Evolutionary conservation across 768 basidiomycete genomes (phyloP), one percentile per base, ranked within the genome.

Genomic region (Clitopilus passeckerianus): DNA sequence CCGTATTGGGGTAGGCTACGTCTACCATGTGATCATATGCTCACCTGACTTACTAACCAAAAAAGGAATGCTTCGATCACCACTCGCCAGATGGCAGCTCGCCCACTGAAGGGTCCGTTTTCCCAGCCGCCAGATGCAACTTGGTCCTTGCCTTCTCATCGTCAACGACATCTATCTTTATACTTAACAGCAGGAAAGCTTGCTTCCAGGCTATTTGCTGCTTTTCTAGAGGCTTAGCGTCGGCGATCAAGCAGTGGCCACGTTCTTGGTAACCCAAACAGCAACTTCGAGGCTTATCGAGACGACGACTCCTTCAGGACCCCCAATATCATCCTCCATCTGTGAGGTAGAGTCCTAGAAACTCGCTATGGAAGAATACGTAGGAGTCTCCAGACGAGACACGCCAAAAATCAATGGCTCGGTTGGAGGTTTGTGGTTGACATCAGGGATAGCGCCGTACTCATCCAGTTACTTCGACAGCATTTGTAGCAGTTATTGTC

Each of bases 401-500:
- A 66, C 75, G 1, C 83, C 83, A 0, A 75, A 77, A 70, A 81
- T 84, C 57, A 74, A 71, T 46, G 81, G 82, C 53, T 83, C 82
- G 16, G 68, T 74, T 61, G 76, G 77, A 54, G 82, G 83, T 82
- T 69, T 37, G 78, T 65, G 22, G 5, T 59, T 53, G 22, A n/a
- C 46, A 56, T 16, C 30, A 1, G 53, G 16, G 15, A 0, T 22
- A 22, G 16, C 53, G n/a, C 6, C 53, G 6, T 41, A 41, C 37
- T 41, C 5, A 41, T 15, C 37, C 3, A 12, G 37, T 9, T 41
- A 15, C n/a, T 15, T 41, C 37, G 37, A 41, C 37, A 80, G 87
- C 79, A 10, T 90, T 90, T 72, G 80, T 89, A 63, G 83, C 72
- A 3, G 71, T 90, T 37, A 75, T 90, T 41, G 80, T 87, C 35